Evolutionary conservation across 768 basidiomycete genomes (phyloP).

Genomic region (Tylopilus cervinicoccineus): DNA sequence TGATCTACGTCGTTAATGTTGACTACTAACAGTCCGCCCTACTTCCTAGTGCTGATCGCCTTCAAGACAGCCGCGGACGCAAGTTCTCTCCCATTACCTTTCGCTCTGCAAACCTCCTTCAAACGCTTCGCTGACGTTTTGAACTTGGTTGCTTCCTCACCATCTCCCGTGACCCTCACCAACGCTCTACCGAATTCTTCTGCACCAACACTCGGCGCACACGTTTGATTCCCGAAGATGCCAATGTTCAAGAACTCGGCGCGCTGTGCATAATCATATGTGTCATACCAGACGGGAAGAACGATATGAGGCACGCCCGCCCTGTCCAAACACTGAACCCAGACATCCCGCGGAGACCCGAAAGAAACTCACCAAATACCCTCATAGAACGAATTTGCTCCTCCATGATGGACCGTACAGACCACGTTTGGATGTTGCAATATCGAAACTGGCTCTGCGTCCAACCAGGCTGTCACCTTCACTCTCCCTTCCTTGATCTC

Average conservation of each 20-base stretch:
- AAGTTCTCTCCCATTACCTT: constrained; percentile 3
- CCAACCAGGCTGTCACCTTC: constrained; percentile 8
- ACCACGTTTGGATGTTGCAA: constrained; percentile 5
- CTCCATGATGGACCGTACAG: constrained; percentile 1
- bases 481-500: background rate
- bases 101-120: background rate
- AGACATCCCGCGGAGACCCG: background rate
- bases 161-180: constrained; percentile 2
- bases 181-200: constrained; percentile 5
- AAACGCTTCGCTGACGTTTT: constrained; percentile 1
- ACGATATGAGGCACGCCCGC: constrained; percentile 9
- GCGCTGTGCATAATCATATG: constrained; percentile 4
- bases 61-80: background rate
- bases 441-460: constrained; percentile 7
- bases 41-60: background rate
- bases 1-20: no score
- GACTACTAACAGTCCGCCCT: background rate
- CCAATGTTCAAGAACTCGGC: constrained; percentile 1
- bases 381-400: constrained; percentile 6
- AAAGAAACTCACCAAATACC: background rate
- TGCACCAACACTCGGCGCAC: background rate
- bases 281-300: constrained; percentile 12
- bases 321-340: background rate
- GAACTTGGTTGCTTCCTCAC: constrained; percentile 1
- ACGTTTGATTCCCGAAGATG: constrained; percentile 1